Evolutionary conservation across 306 rosid species (phyloP).

Genomic region (Aeschynomene evenia): DNA sequence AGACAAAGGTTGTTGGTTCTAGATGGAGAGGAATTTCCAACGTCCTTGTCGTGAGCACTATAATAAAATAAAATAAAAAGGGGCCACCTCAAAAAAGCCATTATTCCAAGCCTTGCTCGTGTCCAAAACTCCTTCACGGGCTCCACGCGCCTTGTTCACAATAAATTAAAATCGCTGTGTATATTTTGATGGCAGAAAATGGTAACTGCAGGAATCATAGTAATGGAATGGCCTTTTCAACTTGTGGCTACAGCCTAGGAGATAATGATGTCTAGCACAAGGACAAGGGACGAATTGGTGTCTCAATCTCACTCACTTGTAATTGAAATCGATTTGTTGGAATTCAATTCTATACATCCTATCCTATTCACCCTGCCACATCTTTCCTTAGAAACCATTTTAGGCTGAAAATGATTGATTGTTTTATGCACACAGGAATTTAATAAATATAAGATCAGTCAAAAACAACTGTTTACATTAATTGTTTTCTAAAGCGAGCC

Average conservation of each 20-base stretch:
- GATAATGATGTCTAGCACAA: neutral
- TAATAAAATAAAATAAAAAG: too few relatives aligned
- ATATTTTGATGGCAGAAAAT: slow-evolving; percentile 25
- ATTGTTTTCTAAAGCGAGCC: neutral
- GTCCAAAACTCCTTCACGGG: slow-evolving; percentile 27
- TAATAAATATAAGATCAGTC: neutral
- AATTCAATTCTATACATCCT: neutral
- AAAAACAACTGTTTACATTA: neutral
- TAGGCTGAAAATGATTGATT: neutral
- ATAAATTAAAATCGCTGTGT: neutral
- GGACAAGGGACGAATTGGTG: neutral
- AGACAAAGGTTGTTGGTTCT: slow-evolving; percentile 7
- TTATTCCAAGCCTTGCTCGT: slow-evolving; percentile 26
- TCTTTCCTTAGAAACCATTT: neutral
- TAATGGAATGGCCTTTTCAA: slow-evolving; percentile 16
- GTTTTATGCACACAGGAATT: neutral
- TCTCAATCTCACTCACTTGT: slow-evolving; percentile 14
- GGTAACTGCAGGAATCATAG: slow-evolving; percentile 29
- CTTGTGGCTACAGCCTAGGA: slow-evolving; percentile 8
- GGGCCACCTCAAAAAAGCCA: slow-evolving; percentile 24
- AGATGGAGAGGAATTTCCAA: slow-evolving; percentile 5
- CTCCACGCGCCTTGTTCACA: slow-evolving; percentile 26
- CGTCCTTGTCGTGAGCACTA: slow-evolving; percentile 32
- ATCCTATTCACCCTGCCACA: neutral
- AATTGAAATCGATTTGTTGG: neutral